Conservation (phyloP, 2,329 filamentous ascomycete species). For the Xylariales sp. region DNA sequence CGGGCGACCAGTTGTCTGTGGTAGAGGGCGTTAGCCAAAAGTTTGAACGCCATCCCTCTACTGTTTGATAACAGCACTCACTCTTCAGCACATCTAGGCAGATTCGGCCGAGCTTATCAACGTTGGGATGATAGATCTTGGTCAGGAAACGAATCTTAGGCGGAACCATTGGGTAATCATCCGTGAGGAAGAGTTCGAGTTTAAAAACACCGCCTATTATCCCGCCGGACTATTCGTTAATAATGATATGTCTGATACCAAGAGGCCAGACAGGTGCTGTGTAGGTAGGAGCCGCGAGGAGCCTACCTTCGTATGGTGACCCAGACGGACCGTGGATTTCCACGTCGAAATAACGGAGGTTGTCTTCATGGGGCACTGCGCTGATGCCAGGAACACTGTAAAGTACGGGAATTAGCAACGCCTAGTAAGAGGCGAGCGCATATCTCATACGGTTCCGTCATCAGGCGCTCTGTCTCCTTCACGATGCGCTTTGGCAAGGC, state of each 20-base stretch:
- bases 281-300: background rate
- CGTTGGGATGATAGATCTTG: slow-evolving; percentile 99
- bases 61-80: slow-evolving; percentile 55
- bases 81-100: slow-evolving; percentile 98
- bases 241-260: background rate
- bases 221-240: background rate
- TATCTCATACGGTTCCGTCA: slow-evolving; percentile 87
- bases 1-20: slow-evolving; percentile 97
- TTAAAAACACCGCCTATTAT: slow-evolving; percentile 84
- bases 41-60: background rate
- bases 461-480: slow-evolving; percentile 97
- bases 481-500: slow-evolving; percentile 95
- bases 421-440: background rate
- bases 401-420: slow-evolving; percentile 9
- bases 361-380: slow-evolving; percentile 94
- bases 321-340: slow-evolving; percentile 92
- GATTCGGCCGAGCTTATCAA: slow-evolving; percentile 96
- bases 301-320: slow-evolving; percentile 91
- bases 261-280: too few species aligned
- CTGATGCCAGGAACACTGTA: slow-evolving; percentile 92
- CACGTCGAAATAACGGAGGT: slow-evolving; percentile 97
- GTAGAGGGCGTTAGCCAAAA: slow-evolving; percentile 27
- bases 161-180: slow-evolving; percentile 99
- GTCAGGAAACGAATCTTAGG: slow-evolving; percentile 98
- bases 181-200: slow-evolving; percentile 95